phyloP scores from a whole-genome alignment of 208 protist genomes.

The Herpetomonas tarakana region DNA sequence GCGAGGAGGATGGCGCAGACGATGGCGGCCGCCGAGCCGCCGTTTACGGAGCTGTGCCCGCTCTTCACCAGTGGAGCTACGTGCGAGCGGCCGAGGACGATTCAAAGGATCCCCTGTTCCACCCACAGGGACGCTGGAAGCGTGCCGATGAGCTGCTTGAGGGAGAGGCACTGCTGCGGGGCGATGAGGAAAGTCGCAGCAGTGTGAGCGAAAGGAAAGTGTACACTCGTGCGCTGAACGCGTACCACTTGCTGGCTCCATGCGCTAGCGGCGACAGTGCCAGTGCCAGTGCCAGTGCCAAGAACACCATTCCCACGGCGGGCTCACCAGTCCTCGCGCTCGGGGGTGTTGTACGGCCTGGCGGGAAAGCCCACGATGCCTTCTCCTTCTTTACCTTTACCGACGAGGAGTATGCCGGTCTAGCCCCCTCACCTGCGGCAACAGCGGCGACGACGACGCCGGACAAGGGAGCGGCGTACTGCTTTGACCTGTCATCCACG shows the following conservation, averaged over 20 bases:
- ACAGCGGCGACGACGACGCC: no score
- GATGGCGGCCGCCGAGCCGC: neutral
- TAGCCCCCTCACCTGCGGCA: slow-evolving; percentile 14
- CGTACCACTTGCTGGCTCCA: neutral
- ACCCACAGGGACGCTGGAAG: slow-evolving; percentile 16
- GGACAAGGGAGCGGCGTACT: no score
- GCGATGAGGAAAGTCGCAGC: neutral
- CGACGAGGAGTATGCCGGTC: slow-evolving; percentile 34
- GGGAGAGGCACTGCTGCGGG: slow-evolving; percentile 9
- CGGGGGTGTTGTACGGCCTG: no score
- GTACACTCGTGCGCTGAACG: neutral
- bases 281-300: neutral
- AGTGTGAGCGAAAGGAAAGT: no score
- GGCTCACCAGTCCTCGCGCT: no score
- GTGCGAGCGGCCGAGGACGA: neutral
- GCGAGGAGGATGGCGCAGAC: neutral
- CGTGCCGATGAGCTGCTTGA: slow-evolving; percentile 15
- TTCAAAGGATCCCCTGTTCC: neutral
- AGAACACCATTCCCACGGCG: no score
- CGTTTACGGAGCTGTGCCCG: neutral
- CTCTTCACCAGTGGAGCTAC: neutral
- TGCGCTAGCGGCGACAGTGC: neutral
- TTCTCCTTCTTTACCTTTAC: slow-evolving; percentile 49
- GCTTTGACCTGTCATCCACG: no score
- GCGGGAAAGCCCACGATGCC: neutral